Conservation (phyloP, 768 basidiomycete species). For the Rhizopogon vulgaris region DNA sequence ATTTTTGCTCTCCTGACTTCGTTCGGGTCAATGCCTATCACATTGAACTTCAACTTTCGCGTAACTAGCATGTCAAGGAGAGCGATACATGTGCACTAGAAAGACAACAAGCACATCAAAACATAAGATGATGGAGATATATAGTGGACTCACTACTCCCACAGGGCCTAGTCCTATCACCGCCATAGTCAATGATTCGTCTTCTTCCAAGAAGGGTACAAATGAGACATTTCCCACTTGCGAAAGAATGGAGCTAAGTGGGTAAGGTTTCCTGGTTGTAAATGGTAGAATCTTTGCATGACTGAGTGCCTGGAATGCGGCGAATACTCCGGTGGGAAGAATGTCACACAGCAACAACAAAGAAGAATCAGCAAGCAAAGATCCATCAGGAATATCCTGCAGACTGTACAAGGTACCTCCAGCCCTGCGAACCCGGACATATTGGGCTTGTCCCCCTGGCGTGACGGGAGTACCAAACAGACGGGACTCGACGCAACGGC, state of each 20-base stretch:
- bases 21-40: conserved; percentile 61
- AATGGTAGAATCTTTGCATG: conserved; percentile 67
- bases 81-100: conserved; percentile 54
- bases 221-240: background rate
- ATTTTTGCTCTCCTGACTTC: conserved; percentile 54
- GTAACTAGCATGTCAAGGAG: conserved; percentile 55
- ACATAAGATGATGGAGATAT: background rate
- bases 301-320: conserved; percentile 62
- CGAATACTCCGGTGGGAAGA: conserved; percentile 75
- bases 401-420: conserved; percentile 73
- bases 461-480: conserved; percentile 64
- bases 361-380: conserved; percentile 56
- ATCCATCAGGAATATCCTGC: conserved; percentile 41
- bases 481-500: conserved; percentile 52
- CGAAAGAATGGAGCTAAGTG: conserved; percentile 23
- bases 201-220: conserved; percentile 34
- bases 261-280: conserved; percentile 55
- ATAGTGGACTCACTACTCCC: conserved; percentile 43
- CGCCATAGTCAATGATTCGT: conserved; percentile 53
- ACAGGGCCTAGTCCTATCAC: conserved; percentile 77
- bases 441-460: conserved; percentile 77
- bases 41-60: conserved; percentile 39
- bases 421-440: conserved; percentile 70
- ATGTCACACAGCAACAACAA: conserved; percentile 73
- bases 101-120: background rate